Base-by-base conservation (phyloP, 2,329 filamentous ascomycete genomes). In the Paecilomyces formosus region DNA sequence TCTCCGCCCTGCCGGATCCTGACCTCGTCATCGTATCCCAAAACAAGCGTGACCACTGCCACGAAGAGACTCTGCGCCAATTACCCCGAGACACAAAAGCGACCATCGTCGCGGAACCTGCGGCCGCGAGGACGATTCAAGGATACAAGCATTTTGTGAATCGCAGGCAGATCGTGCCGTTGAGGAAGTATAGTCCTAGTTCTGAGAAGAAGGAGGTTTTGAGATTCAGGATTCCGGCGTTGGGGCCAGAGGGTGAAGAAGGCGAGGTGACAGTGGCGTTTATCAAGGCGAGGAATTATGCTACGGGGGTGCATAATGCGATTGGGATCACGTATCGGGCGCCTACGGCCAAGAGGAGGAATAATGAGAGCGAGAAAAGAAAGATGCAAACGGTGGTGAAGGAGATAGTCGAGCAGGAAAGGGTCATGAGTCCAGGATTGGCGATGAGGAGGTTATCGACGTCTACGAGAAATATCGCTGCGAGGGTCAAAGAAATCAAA, bases 241-340 rank as follows among this genome's bases (percentile, higher is more conserved):
- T 81, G 24, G 74, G 79, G 2, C 72, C 79, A 0, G 78, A 78
- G 24, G 85, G 83, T 4, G 73, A 78, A 13, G 75, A 79, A 8
- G 88, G 88, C 18, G 86, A 90, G 73, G 79, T 90, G n/a, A 89
- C 87, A 0, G 78, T 91, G n/a, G 79, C 86, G 1, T 85, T 85
- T 69, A 81, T 90, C 30, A 76, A 82, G 0, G 83, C 86, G 56
- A 85, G 82, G 66, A 72, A 54, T 33, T 54, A 78, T 54, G 65
- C 86, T 3, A 83, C 82, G 7, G 81, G 82, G 2, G 66, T 88
- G 0, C 86, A 89, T 67, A 83, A 84, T 58, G 87, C 86, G 11
- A 81, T 90, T 62, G 87, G 85, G 13, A 88, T 91, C 64, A 91
- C 88, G 1, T 91, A 90, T 68, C 81, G 82, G 18, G 81, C 87